Base-by-base conservation (phyloP, 257 asterid genomes). In the Eustoma russellianum region DNA sequence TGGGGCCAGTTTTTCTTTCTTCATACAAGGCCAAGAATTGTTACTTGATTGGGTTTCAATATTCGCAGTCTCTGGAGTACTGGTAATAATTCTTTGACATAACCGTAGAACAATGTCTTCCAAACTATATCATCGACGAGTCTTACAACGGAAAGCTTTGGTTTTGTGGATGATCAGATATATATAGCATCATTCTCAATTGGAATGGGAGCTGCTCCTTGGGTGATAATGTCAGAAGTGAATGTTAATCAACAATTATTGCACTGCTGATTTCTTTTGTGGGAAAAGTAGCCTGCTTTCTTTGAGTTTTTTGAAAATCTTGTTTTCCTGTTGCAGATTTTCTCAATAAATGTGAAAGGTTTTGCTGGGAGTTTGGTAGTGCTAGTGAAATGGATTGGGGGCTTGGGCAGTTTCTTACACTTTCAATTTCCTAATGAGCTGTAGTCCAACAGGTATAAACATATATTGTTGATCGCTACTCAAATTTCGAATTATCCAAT, bases 171-270 rank as follows among this genome's bases (percentile, higher is more conserved):
- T 44, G 6, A 58, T 50, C 74, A 84, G 94, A 69, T 82, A n/a
- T 88, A 82, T 49, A 66, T 88, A 66, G 70, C 87, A 7, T 69
- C 94, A 14, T 85, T 80, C 61, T 88, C 95, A 16, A 70, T 86
- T 33, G 95, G 95, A 52, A 73, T 86, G 84, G 95, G 97, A 53
- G 80, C 94, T 12, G 94, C 80, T 61, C 97, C 97, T 33, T 88
- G 95, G 97, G 91, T 88, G 50, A 79, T 85, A 17, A 88, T 88
- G 97, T 85, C 95, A 6, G 97, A 85, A 95, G 96, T 87, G 79
- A 57, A 0, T 54, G 17, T 34, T 0, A 9, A 12, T 41, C 33
- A 7, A 3, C 6, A 0, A 33, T 12, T 12, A 4, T 5, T 6
- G 41, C 35, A 46, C n/a, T 9, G 19, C 3, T 6, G 30, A 14